Evolutionary conservation across 441 rosid species (phyloP).

Genomic region (Raphanus hybrid): DNA sequence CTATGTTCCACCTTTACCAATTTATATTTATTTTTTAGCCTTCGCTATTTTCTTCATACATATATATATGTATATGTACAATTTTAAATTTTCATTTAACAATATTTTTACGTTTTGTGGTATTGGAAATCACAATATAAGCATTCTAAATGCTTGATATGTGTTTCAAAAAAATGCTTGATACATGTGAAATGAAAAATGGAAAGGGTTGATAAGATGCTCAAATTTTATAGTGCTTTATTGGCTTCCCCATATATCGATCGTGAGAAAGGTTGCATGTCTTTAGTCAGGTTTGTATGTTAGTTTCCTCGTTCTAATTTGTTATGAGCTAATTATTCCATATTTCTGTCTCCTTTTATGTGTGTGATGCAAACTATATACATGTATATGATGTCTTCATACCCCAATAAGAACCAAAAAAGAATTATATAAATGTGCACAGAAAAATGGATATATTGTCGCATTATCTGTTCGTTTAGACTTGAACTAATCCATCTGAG

Average conservation of each 20-base stretch:
- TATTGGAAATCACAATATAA: conserved; percentile 6
- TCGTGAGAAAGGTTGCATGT: conserved; percentile 39
- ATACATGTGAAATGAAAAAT: conserved; percentile 15
- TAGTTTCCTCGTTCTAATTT: conserved; percentile 16
- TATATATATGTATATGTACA: not conserved
- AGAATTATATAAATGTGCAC: not conserved
- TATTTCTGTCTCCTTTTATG: not conserved
- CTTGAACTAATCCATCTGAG: not conserved
- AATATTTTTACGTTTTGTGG: not conserved
- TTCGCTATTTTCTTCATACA: not conserved
- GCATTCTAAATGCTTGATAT: not conserved
- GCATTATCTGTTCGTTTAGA: not conserved
- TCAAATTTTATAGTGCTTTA: conserved; percentile 15
- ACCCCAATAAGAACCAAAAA: not conserved
- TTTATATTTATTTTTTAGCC: not conserved
- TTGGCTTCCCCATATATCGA: conserved; percentile 25
- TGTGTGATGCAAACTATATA: not conserved
- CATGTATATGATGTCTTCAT: conserved; percentile 5
- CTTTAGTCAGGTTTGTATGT: conserved; percentile 37
- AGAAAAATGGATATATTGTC: not conserved
- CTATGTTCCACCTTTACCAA: conserved; percentile 5
- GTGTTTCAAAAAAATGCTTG: not conserved
- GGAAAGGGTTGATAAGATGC: conserved; percentile 24
- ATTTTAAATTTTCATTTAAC: not conserved
- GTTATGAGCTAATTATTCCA: not conserved